Percentiles rank a stretch among this genome's conserved stretches.
Evolutionary conservation across 345 rosid species (phyloP).

Genomic region (Ailanthus altissimus): DNA sequence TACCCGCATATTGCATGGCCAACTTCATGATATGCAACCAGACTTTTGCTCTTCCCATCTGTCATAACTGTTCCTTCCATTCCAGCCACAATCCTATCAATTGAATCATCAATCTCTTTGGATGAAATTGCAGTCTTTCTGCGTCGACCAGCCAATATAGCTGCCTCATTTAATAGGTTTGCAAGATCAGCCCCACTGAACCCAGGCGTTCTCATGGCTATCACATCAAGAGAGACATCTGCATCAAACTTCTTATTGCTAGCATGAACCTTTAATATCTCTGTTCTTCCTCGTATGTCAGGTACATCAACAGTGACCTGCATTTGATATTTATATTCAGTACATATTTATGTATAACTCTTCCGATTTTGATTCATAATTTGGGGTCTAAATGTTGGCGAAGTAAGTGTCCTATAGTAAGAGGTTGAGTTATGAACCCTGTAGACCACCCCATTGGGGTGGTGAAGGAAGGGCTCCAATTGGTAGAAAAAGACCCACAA

Average conservation of each 20-base stretch:
- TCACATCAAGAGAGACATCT: slow-evolving; percentile 86
- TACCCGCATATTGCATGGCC: slow-evolving; percentile 97
- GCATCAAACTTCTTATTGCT: slow-evolving; percentile 86
- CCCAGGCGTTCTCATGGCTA: slow-evolving; percentile 98
- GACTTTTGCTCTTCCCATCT: slow-evolving; percentile 94
- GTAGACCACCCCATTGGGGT: too few species aligned
- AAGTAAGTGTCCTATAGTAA: too few species aligned
- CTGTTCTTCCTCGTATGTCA: slow-evolving; percentile 84
- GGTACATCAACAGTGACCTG: slow-evolving; percentile 96
- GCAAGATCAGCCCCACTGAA: slow-evolving; percentile 99
- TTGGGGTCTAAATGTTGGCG: too few species aligned
- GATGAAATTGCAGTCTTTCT: slow-evolving; percentile 80
- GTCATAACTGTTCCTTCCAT: slow-evolving; percentile 99
- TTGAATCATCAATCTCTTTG: slow-evolving; percentile 94
- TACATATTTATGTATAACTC: not conserved
- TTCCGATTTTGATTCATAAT: too few species aligned
- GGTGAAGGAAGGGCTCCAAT: too few species aligned
- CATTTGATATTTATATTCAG: slow-evolving; percentile 30
- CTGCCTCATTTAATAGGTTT: slow-evolving; percentile 94
- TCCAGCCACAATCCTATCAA: slow-evolving; percentile 97
- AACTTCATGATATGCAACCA: slow-evolving; percentile 97
- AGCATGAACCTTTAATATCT: slow-evolving; percentile 85
- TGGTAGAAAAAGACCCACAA: too few species aligned
- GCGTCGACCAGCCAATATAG: slow-evolving; percentile 92
- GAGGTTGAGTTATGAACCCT: too few species aligned